phyloP scores from a whole-genome alignment of 139 green algal genomes.

The Desmodesmus armatus region DNA sequence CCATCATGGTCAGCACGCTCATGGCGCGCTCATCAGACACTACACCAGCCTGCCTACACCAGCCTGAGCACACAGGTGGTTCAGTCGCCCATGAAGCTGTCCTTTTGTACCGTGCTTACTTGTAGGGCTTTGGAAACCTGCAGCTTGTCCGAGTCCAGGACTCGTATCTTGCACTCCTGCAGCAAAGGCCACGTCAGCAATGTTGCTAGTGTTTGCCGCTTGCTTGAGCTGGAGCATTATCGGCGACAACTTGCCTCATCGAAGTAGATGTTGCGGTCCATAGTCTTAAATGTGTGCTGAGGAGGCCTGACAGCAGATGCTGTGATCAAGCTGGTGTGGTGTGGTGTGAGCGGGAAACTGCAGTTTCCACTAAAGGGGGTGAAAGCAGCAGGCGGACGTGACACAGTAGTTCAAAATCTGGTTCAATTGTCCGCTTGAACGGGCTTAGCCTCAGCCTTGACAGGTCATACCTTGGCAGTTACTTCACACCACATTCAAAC shows the following conservation, averaged over 20 bases:
- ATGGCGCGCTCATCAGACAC: no score
- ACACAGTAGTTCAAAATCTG: no score
- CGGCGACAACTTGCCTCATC: constrained; percentile 65
- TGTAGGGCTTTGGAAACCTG: constrained; percentile 58
- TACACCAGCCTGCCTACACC: not conserved
- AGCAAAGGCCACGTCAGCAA: no score
- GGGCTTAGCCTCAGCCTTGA: no score
- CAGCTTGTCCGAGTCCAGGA: constrained; percentile 70
- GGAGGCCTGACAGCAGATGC: not conserved
- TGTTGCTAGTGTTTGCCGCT: not conserved
- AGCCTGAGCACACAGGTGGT: not conserved
- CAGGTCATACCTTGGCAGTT: no score
- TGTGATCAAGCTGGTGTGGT: not conserved
- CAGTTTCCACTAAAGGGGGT: not conserved
- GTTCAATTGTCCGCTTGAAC: no score
- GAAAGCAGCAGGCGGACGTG: no score
- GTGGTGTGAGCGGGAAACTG: not conserved
- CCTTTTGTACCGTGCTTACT: no score
- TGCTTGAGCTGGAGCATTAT: no score
- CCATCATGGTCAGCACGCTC: not conserved
- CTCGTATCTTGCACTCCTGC: constrained; percentile 65
- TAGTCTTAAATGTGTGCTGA: not conserved
- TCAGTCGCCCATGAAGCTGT: no score
- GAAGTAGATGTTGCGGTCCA: constrained; percentile 63
- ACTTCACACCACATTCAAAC: no score